Base-by-base conservation (phyloP, 495 filamentous ascomycete genomes). In the Hypoxylon perforatum region DNA sequence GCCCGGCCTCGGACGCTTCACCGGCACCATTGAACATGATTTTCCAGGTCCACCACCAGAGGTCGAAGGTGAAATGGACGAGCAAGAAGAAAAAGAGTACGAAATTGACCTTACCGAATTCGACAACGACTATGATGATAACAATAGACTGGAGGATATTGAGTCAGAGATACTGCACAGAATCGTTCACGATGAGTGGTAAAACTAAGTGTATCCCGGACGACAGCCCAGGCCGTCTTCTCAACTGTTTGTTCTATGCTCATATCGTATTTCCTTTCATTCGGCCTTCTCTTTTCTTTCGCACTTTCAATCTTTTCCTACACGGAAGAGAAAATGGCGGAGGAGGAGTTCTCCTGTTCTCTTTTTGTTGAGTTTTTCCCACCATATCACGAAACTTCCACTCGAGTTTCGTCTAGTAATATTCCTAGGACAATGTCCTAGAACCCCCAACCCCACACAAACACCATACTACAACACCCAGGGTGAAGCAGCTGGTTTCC, bases 1-100 rank as follows among this genome's bases (percentile, higher is more conserved):
- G 19, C 61, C 76, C 5, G 75, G 75, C 15, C 1, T 21, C 2
- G 74, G 72, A 11, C 73, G 76, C 22, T 77, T 80, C 57, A 51
- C 30, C 48, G 76, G 76, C 7, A 46, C 67, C 1, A 71, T 75
- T 30, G 51, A 66, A 33, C 10, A n/a, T 22, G 18, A 28, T 14
- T 28, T 28, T 3, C 25, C 25, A 28, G 7, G 3, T 28, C 25
- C 25, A 7, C 3, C 25, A 28, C 3, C 25, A 12, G 42, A 56
- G 19, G n/a, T n/a, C n/a, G 22, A 45, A 0, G 39, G 44, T 17
- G 12, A 45, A 9, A 0, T 11, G 14, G 25, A 7, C 3, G 7
- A n/a, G n/a, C n/a, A n/a, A n/a, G n/a, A n/a, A n/a, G n/a, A n/a
- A n/a, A n/a, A n/a, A n/a, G 3, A 6, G 4, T 58, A 48, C 21